Evolutionary conservation across 441 rosid species (phyloP).

Genomic region (Croton laevigatus): DNA sequence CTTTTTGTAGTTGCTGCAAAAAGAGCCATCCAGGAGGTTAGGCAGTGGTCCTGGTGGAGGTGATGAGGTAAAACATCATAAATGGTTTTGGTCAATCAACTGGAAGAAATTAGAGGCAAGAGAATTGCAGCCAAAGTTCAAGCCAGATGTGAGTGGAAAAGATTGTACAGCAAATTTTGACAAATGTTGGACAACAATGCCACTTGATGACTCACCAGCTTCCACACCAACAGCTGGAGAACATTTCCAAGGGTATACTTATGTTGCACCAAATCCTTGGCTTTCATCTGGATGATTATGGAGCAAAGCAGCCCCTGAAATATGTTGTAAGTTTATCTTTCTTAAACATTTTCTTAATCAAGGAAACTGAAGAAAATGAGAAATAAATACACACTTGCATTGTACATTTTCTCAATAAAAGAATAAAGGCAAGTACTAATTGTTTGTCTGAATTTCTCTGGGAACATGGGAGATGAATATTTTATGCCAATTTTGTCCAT

Average conservation of each 20-base stretch:
- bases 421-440: not conserved
- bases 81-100: conserved; percentile 66
- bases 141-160: conserved; percentile 70
- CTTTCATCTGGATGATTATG: conserved; percentile 45
- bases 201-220: conserved; percentile 66
- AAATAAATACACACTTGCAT: not conserved
- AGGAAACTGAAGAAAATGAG: not conserved
- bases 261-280: conserved; percentile 74
- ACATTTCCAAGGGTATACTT: conserved; percentile 66
- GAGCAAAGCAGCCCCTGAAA: conserved; percentile 2
- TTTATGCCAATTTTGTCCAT: not conserved
- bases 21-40: conserved; percentile 65
- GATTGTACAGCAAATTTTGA: conserved; percentile 68
- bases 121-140: conserved; percentile 59
- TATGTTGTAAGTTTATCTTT: conserved; percentile 25
- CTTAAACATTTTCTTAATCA: not conserved
- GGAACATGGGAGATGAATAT: not conserved
- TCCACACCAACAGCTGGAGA: conserved; percentile 66
- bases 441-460: not conserved
- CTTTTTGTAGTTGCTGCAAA: conserved; percentile 51
- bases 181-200: conserved; percentile 73
- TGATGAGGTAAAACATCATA: conserved; percentile 54
- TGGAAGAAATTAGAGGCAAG: conserved; percentile 71
- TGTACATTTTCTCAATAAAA: conserved; percentile 4
- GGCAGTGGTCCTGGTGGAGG: conserved; percentile 68